Percentiles rank a stretch among this genome's conserved stretches.
These are phyloP conservation scores for Aspergillus japonicus DNA, from an alignment of 2,329 filamentous ascomycete species.

Conservation along the genomic window DNA sequence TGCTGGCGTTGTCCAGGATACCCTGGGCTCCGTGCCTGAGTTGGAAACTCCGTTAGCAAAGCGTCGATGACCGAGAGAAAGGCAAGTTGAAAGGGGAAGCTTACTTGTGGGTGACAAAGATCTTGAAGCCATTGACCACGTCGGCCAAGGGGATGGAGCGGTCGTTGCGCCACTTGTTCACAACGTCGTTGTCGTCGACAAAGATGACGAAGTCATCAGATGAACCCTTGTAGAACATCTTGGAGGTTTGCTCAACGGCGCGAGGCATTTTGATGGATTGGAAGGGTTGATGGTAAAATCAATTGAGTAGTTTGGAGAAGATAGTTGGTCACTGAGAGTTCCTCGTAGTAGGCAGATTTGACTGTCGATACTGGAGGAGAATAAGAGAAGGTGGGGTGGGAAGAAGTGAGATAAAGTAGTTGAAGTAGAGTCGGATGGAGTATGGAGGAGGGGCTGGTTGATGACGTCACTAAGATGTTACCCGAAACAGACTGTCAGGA, in stretches of 20 bases:
- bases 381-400: background rate
- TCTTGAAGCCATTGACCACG: conserved; percentile 83
- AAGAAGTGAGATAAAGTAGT: background rate
- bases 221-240: conserved; percentile 82
- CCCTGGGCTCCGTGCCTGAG: conserved; percentile 77
- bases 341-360: background rate
- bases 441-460: conserved; percentile 13
- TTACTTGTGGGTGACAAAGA: conserved; percentile 88
- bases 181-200: conserved; percentile 50
- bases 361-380: background rate
- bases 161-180: conserved; percentile 81
- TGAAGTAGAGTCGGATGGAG: background rate
- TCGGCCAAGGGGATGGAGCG: conserved; percentile 75
- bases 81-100: conserved; percentile 33
- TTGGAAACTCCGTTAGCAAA: background rate
- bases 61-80: no score
- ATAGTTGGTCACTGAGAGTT: background rate
- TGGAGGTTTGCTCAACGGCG: conserved; percentile 68
- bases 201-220: conserved; percentile 68
- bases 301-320: background rate
- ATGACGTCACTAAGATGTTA: conserved; percentile 24
- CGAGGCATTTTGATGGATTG: conserved; percentile 58
- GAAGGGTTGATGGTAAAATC: conserved; percentile 2
- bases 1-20: conserved; percentile 71
- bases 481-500: conserved; percentile 2